Percentiles rank a stretch among this genome's conserved stretches.
These are phyloP conservation scores for Metschnikowia lachancei DNA, from an alignment of 805 yeast genomes.

Conservation along the genomic window DNA sequence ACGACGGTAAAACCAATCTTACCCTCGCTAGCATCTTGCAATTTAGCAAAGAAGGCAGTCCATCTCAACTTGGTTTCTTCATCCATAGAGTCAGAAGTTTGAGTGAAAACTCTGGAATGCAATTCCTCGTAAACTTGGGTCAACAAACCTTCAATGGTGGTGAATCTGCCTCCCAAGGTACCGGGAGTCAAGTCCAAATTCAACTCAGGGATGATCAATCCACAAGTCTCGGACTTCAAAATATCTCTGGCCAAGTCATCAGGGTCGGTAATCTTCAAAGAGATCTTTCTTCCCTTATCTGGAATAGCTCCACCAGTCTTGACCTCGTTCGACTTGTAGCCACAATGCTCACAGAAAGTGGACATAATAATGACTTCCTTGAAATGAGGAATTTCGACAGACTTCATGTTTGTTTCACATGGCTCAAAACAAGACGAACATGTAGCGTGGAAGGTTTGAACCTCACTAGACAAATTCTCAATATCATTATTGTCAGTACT, in stretches of 20 bases:
- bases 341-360: conserved; percentile 88
- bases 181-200: conserved; percentile 91
- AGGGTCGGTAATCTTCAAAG: conserved; percentile 75
- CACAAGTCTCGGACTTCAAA: conserved; percentile 91
- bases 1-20: conserved; percentile 75
- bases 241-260: conserved; percentile 94
- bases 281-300: conserved; percentile 70
- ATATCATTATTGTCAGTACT: conserved; percentile 69
- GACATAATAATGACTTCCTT: conserved; percentile 97
- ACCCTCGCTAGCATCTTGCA: conserved; percentile 80
- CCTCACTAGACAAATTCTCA: conserved; percentile 84
- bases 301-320: conserved; percentile 98
- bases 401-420: conserved; percentile 94
- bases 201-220: conserved; percentile 80
- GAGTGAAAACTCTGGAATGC: conserved; percentile 76
- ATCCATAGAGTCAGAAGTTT: conserved; percentile 91
- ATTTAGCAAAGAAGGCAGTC: conserved; percentile 69
- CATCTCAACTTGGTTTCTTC: conserved; percentile 73
- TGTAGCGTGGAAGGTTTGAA: conserved; percentile 87
- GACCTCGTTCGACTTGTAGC: conserved; percentile 94
- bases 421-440: conserved; percentile 85
- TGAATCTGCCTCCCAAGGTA: conserved; percentile 96
- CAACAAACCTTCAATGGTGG: conserved; percentile 91
- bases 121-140: conserved; percentile 88
- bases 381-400: conserved; percentile 95